Evolutionary conservation across 768 basidiomycete genomes (phyloP).

Genomic region (Suillus occidentalis): DNA sequence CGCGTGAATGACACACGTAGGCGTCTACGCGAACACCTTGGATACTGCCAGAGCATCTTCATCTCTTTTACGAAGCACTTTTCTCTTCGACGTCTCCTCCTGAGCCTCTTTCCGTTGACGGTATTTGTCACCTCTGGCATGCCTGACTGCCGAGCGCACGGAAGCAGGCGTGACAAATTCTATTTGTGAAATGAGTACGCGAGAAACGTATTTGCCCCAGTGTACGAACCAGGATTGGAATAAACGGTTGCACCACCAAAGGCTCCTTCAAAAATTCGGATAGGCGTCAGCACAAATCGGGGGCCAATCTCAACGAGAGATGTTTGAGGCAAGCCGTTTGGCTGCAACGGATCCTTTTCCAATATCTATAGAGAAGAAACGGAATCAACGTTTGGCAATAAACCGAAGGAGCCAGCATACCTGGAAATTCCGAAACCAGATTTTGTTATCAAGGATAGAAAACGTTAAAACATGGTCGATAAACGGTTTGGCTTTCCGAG

Average conservation of each 20-base stretch:
- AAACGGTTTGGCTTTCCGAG: conserved; percentile 93
- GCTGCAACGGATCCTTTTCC: conserved; percentile 90
- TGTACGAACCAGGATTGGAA: conserved; percentile 81
- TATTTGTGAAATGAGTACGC: conserved; percentile 30
- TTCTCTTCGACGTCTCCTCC: conserved; percentile 61
- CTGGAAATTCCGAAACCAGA: conserved; percentile 99
- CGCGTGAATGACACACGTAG: neutral
- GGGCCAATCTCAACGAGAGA: conserved; percentile 97
- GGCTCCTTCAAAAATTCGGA: conserved; percentile 97
- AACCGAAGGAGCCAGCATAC: conserved; percentile 39
- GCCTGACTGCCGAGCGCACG: conserved; percentile 65
- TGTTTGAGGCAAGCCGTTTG: conserved; percentile 80
- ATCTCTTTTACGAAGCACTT: conserved; percentile 57
- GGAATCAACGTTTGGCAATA: neutral
- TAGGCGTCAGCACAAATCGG: conserved; percentile 94
- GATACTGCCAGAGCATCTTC: conserved; percentile 83
- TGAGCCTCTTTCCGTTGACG: conserved; percentile 78
- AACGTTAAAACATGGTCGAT: conserved; percentile 97
- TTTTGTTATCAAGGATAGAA: conserved; percentile 91
- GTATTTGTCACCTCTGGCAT: conserved; percentile 81
- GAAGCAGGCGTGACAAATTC: conserved; percentile 93
- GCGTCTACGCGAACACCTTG: conserved; percentile 79
- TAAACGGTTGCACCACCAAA: conserved; percentile 94
- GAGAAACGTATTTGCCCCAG: neutral
- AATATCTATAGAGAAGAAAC: conserved; percentile 60